phyloP scores from a whole-genome alignment of 2,329 filamentous ascomycete genomes.

The Aspergillus japonicus region DNA sequence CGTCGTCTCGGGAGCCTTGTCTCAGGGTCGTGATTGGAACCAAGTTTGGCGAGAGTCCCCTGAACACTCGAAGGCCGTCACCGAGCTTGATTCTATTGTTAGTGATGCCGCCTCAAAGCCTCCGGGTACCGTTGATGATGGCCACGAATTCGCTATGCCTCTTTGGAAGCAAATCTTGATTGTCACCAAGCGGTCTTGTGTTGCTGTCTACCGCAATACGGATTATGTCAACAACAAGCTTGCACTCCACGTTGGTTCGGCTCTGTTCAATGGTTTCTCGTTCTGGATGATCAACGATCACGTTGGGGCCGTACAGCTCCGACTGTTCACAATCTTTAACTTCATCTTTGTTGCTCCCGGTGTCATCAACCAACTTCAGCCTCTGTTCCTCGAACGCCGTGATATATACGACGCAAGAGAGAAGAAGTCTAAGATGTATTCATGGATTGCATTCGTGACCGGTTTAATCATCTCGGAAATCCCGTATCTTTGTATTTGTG shows the following conservation, averaged over 20 bases:
- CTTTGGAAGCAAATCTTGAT: conserved; percentile 62
- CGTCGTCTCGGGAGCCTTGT: conserved; percentile 49
- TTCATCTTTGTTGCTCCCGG: conserved; percentile 56
- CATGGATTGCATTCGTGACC: conserved; percentile 70
- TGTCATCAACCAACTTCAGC: conserved; percentile 54
- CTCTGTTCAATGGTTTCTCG: conserved; percentile 53
- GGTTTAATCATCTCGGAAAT: conserved; percentile 69
- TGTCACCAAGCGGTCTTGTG: conserved; percentile 66
- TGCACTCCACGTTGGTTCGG: conserved; percentile 52
- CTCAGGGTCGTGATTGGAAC: conserved; percentile 64
- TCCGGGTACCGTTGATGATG: conserved; percentile 42
- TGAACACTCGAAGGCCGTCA: conserved; percentile 55
- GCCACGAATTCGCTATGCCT: conserved; percentile 65
- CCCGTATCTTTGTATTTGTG: conserved; percentile 62
- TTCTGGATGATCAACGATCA: conserved; percentile 68
- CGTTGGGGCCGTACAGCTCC: conserved; percentile 66
- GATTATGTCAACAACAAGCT: conserved; percentile 68
- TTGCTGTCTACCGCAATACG: conserved; percentile 64
- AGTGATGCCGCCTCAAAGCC: conserved; percentile 43
- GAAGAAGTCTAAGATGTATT: conserved; percentile 69
- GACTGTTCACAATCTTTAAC: conserved; percentile 68
- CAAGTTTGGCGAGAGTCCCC: conserved; percentile 67
- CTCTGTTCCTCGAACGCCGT: conserved; percentile 68
- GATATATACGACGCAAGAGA: conserved; percentile 67
- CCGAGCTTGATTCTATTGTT: conserved; percentile 66